Conservation (phyloP, 73 alveolate species). For the Paramecium caudatum region DNA sequence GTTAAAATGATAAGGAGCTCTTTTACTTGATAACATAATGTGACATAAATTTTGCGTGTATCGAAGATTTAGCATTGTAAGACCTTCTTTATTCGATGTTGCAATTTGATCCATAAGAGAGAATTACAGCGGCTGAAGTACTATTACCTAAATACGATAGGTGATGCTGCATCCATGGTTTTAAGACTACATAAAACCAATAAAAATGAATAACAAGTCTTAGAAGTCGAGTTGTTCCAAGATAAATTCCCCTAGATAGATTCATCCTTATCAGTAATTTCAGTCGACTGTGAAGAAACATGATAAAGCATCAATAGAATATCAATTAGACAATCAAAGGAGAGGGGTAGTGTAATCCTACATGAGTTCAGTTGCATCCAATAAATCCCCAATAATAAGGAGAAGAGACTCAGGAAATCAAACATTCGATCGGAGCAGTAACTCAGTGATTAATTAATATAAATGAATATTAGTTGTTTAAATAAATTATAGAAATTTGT, state of each 20-base stretch:
- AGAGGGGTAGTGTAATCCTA: slow-evolving; percentile 7
- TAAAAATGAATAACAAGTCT: not conserved
- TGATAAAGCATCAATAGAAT: slow-evolving; percentile 48
- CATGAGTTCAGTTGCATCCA: slow-evolving; percentile 61
- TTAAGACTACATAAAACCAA: slow-evolving; percentile 12
- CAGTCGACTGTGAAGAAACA: slow-evolving; percentile 45
- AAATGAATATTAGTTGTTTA: slow-evolving; percentile 16
- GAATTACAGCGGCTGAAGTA: slow-evolving; percentile 40
- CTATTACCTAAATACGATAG: not conserved
- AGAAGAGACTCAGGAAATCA: slow-evolving; percentile 51
- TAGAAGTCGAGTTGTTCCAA: not conserved
- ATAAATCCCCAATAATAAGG: slow-evolving; percentile 19
- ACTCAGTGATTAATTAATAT: slow-evolving; percentile 38
- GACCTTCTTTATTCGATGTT: slow-evolving; percentile 44
- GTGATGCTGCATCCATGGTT: slow-evolving; percentile 38
- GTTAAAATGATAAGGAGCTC: slow-evolving; percentile 74
- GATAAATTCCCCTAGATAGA: slow-evolving; percentile 1
- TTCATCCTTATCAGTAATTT: slow-evolving; percentile 39
- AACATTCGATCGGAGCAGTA: slow-evolving; percentile 44
- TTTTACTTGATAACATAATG: slow-evolving; percentile 47
- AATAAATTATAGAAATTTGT: slow-evolving; percentile 52
- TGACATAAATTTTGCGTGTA: not conserved
- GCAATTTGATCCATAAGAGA: slow-evolving; percentile 29
- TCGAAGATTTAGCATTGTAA: not conserved
- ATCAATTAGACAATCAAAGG: slow-evolving; percentile 5